Conservation (phyloP, 176 grass and related monocot genomes). For the Phoenix roebelenii region DNA sequence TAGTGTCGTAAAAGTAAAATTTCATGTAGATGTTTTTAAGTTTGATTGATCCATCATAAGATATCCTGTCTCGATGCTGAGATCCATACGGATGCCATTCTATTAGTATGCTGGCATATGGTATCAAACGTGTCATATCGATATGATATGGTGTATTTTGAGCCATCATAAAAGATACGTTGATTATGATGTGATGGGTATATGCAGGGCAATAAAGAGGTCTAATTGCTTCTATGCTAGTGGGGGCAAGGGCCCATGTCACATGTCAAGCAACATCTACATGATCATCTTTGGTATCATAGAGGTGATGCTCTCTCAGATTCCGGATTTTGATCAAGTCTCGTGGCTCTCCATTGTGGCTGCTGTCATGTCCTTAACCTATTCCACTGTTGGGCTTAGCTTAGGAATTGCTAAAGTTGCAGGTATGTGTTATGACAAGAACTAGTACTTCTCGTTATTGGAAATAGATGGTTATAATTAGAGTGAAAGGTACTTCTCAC, state of each 20-base stretch:
- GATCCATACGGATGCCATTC: too few species aligned
- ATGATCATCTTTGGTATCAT: slow-evolving; percentile 46
- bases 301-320: slow-evolving; percentile 48
- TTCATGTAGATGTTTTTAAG: too few species aligned
- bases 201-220: slow-evolving; percentile 39
- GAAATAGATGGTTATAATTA: too few species aligned
- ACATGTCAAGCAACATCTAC: slow-evolving; percentile 36
- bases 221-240: slow-evolving; percentile 37
- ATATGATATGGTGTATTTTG: too few species aligned
- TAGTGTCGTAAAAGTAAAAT: too few species aligned
- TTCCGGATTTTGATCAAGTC: slow-evolving; percentile 49
- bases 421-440: slow-evolving; percentile 5
- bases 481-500: too few species aligned
- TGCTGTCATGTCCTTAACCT: slow-evolving; percentile 52
- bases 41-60: too few species aligned
- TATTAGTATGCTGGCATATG: too few species aligned
- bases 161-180: too few species aligned
- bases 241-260: slow-evolving; percentile 18
- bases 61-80: fast-evolving
- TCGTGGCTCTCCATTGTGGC: slow-evolving; percentile 60
- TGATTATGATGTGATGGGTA: background rate
- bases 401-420: slow-evolving; percentile 37
- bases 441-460: too few species aligned
- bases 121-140: too few species aligned
- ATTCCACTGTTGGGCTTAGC: slow-evolving; percentile 34